Percentiles rank a stretch among this genome's conserved stretches.
Evolutionary conservation across 768 basidiomycete species (phyloP).

Genomic region (Auricularia sp.): DNA sequence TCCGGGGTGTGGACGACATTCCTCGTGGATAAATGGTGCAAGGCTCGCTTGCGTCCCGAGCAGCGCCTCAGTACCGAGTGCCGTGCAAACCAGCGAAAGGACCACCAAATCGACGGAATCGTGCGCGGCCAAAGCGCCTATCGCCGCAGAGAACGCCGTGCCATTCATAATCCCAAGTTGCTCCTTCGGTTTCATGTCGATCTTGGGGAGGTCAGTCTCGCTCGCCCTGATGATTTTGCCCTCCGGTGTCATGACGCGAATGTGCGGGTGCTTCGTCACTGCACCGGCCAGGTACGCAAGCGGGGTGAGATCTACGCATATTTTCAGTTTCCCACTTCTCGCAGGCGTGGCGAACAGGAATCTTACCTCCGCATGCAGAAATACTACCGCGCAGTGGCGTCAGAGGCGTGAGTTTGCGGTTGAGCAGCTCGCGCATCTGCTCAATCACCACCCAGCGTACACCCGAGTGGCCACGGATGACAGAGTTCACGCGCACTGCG

Average conservation of each 20-base stretch:
- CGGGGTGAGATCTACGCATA: slow-evolving; percentile 52
- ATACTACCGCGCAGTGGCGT: slow-evolving; percentile 82
- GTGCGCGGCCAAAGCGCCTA: slow-evolving; percentile 19
- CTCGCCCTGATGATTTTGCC: slow-evolving; percentile 18
- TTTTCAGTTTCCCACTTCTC: slow-evolving; percentile 60
- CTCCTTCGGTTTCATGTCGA: slow-evolving; percentile 19
- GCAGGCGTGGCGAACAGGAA: slow-evolving; percentile 44
- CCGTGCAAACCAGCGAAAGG: slow-evolving; percentile 57
- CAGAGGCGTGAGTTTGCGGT: slow-evolving; percentile 53
- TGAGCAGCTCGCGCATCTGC: slow-evolving; percentile 64
- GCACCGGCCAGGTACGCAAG: slow-evolving; percentile 77
- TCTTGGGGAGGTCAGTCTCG: slow-evolving; percentile 11
- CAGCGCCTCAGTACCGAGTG: slow-evolving; percentile 77
- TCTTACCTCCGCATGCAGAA: slow-evolving; percentile 67
- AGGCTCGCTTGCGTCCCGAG: slow-evolving; percentile 61
- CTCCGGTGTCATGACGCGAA: slow-evolving; percentile 48
- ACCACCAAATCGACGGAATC: slow-evolving; percentile 17
- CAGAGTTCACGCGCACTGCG: slow-evolving; percentile 77
- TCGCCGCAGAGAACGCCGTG: slow-evolving; percentile 17
- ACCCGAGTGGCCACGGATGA: slow-evolving; percentile 81
- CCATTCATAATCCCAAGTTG: slow-evolving; percentile 24
- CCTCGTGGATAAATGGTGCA: slow-evolving; percentile 67
- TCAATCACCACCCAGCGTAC: slow-evolving; percentile 72
- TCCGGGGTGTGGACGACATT: slow-evolving; percentile 67
- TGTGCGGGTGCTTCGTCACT: slow-evolving; percentile 69